Evolutionary conservation across 192 early-diverging fungal genomes (phyloP).

Genomic region (Paraglomus brasilianum): DNA sequence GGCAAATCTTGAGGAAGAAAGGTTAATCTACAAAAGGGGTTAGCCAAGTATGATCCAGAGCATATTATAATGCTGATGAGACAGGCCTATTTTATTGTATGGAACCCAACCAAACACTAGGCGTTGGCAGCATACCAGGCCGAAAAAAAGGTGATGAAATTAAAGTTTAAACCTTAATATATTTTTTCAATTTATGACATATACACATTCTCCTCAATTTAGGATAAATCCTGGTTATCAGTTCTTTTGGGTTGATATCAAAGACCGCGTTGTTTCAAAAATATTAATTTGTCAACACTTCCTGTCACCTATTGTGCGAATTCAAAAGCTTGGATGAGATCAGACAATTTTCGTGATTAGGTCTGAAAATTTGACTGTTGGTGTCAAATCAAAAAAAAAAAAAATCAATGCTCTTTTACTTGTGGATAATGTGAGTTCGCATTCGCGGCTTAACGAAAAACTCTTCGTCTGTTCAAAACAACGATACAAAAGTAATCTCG

Average conservation of each 20-base stretch:
- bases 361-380: conserved; percentile 13
- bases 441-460: too few relatives aligned
- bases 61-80: too few relatives aligned
- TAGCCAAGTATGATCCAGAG: neutral
- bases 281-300: conserved; percentile 19
- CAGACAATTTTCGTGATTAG: conserved; percentile 26
- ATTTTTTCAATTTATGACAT: too few relatives aligned
- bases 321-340: conserved; percentile 6
- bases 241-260: conserved; percentile 15
- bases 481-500: too few relatives aligned
- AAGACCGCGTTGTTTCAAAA: conserved; percentile 10
- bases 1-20: neutral
- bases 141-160: neutral
- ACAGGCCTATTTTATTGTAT: too few relatives aligned
- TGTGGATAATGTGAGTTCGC: conserved; percentile 22
- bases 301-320: conserved; percentile 17
- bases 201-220: too few relatives aligned
- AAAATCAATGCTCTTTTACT: conserved; percentile 23
- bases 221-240: conserved; percentile 1
- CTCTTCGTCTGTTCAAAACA: too few relatives aligned
- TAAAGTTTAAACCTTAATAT: neutral
- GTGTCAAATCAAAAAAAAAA: conserved; percentile 2
- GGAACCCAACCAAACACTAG: neutral
- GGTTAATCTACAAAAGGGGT: neutral
- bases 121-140: neutral